Percentiles rank a stretch among this genome's conserved stretches.
Conservation (phyloP, 768 basidiomycete genomes). For the Trametes meyenii region DNA sequence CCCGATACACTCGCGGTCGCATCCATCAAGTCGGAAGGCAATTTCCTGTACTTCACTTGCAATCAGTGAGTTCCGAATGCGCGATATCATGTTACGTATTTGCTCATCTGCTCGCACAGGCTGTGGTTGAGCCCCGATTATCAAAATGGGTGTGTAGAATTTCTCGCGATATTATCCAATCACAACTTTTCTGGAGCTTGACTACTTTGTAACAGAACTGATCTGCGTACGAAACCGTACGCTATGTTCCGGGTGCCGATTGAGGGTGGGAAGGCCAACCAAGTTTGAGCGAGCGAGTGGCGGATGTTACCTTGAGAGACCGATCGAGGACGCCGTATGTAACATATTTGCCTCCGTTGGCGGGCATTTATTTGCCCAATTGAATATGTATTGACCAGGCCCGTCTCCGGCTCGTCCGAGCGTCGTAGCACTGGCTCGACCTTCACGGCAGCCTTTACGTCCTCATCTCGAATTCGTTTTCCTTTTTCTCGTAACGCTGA, state of each 20-base stretch:
- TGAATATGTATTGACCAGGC: no score
- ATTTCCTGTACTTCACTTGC: conserved; percentile 26
- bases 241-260: conserved; percentile 26
- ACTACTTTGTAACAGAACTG: conserved; percentile 1
- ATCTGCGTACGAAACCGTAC: conserved; percentile 24
- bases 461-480: no score
- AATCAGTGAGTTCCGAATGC: background rate
- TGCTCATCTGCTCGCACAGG: background rate
- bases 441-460: no score
- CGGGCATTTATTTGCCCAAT: no score
- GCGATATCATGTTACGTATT: no score
- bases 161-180: background rate
- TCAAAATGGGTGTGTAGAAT: conserved; percentile 21
- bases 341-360: no score
- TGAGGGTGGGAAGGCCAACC: conserved; percentile 18
- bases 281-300: background rate
- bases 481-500: no score
- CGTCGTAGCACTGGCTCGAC: no score
- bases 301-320: no score
- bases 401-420: no score
- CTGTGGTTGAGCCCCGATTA: conserved; percentile 26
- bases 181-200: background rate
- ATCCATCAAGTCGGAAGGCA: conserved; percentile 16
- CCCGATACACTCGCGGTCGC: conserved; percentile 26
- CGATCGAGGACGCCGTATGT: no score